phyloP scores from a whole-genome alignment of 2,329 filamentous ascomycete species.

The Colletotrichum caudatum region DNA sequence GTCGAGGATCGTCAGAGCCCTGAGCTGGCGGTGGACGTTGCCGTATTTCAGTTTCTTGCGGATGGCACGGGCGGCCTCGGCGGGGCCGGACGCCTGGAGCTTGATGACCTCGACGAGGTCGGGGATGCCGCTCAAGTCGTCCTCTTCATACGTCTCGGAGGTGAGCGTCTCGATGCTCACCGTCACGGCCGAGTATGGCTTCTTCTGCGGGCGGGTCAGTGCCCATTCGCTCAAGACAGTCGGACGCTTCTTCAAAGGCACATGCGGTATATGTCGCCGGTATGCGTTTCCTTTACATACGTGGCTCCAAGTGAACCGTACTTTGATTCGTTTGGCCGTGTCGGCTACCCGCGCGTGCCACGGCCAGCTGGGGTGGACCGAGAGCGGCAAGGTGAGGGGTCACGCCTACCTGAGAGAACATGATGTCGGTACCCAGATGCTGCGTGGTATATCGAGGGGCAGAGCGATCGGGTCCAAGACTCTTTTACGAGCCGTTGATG shows the following conservation, averaged over 20 bases:
- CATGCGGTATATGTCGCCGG: background rate
- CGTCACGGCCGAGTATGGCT: conserved; percentile 93
- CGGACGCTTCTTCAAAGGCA: background rate
- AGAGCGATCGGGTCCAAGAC: background rate
- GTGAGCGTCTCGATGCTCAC: conserved; percentile 93
- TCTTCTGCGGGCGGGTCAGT: conserved; percentile 54
- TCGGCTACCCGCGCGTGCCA: conserved; percentile 7
- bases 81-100: conserved; percentile 86
- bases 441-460: background rate
- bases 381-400: conserved; percentile 9
- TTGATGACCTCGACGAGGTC: conserved; percentile 95
- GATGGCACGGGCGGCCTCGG: conserved; percentile 90
- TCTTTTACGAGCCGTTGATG: no score
- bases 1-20: conserved; percentile 89
- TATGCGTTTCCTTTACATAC: background rate
- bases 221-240: background rate
- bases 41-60: conserved; percentile 99
- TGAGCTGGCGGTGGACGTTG: conserved; percentile 89
- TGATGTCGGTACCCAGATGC: background rate
- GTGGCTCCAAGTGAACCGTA: background rate
- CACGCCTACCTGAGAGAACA: conserved; percentile 35
- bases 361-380: background rate
- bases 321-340: background rate
- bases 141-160: conserved; percentile 88
- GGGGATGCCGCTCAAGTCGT: conserved; percentile 91